Evolutionary conservation across 2,329 filamentous ascomycete genomes (phyloP), one percentile per base, ranked within the genome.

Genomic region (Penicillium fuscoglaucum): DNA sequence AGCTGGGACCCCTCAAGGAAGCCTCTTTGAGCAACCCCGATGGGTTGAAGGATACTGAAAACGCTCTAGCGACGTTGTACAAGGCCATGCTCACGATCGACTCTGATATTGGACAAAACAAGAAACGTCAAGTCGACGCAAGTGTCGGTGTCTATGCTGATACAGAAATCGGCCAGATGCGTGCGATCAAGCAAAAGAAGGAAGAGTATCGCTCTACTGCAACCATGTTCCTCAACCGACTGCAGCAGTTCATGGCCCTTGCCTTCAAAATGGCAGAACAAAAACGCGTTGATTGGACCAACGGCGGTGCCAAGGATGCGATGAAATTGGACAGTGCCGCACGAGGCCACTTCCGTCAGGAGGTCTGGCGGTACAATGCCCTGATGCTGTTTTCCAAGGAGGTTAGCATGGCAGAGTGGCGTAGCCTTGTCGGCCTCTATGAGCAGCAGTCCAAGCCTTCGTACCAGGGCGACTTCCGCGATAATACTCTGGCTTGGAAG

Each of bases 41-140:
- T 21, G 90, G 90, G 3, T 77, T 98, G 12, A 86, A 88, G 66
- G 86, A 91, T 19, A 89, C 96, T 29, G 93, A 99, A 73, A 72
- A 78, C 1, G 85, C 91, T 7, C 79, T 98, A 1, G 84, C 93
- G 13, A 88, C 88, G 13, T 82, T 99, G 7, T 98, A 95, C 76
- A 95, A 90, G 73, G 95, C 93, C 8, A 92, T 98, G 87, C 82
- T 89, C 66, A 96, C 93, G 61, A 98, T 98, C 56, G 93, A 98
- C 70, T 91, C 93, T 1, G 86, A 87, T 8, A 84, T 93, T 46
- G 84, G 88, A 52, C 78, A 82, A 68, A 77, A 78, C 72, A 78
- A 75, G 69, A 80, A 76, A 60, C 82, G 84, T 55, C 69, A 77
- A 52, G 74, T 78, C 17, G 80, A 82, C 58, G 73, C 78, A 33